Base-by-base conservation (phyloP, 495 filamentous ascomycete genomes). In the Penicilliopsis zonata region DNA sequence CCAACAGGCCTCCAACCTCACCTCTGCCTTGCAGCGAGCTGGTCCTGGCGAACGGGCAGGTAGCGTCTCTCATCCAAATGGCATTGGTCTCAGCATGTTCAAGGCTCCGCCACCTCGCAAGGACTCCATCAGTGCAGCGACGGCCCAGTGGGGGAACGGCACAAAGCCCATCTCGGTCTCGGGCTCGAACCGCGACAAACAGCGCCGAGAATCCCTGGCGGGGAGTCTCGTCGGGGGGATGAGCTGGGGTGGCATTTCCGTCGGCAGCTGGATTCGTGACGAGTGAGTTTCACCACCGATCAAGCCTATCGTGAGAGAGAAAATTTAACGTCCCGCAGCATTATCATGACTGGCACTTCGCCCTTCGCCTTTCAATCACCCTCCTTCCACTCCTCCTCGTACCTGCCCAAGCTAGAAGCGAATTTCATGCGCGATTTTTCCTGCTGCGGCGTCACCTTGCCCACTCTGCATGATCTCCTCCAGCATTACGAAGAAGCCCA, bases 401-500 rank as follows among this genome's bases (percentile, higher is more conserved):
- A 98, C 57, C 74, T 96, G 24, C 90, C 90, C 5, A 96, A 95
- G 55, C 72, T 96, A 49, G 90, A 98, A 61, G 92, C 92, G 32
- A 85, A 83, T 51, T 96, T 94, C 52, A 86, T 95, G 84, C 77
- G 75, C 45, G 85, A 96, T 60, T 96, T 94, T 59, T 77, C 73
- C 27, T 98, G 90, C 64, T 98, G 90, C 60, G 85, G 82, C 43
- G 62, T 79, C 41, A 88, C 73, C 13, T 69, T 94, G 47, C 78
- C 86, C 26, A 86, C 86, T 7, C 71, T 96, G 39, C 90, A 98
- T 53, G 90, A 96, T 50, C 71, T 98, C 14, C 63, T 96, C 30
- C 86, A 93, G 44, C 90, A 98, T 53, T 98, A 94, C 54, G 90
- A 98, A 58, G 86, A 95, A 55, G 67, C 76, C 29, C 90, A 98